Evolutionary conservation across 2,329 filamentous ascomycete species (phyloP), one percentile per base, ranked within the genome.

Genomic region (Colletotrichum trifolii): DNA sequence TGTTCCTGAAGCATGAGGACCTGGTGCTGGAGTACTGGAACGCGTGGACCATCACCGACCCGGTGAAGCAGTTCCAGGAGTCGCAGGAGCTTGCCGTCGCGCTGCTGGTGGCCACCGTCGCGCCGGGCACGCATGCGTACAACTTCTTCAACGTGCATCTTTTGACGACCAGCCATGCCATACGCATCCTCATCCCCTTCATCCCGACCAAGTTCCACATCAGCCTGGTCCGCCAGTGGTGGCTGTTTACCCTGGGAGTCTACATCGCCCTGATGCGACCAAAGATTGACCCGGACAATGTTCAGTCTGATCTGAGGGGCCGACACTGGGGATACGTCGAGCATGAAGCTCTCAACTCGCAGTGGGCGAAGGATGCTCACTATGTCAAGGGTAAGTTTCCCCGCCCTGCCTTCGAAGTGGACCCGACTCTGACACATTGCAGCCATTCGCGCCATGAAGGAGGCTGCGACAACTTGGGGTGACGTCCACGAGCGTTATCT

Each of bases 11-110:
- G 65, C 86, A 91, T 56, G 91, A 95, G 72, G 82, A 85, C 12
- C 83, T 89, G 0, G 81, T 97, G 13, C 77, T 97, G 49, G 91
- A 96, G 70, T 93, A 98, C 79, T 98, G 94, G 93, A 96, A 96
- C 69, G 89, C 91, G 3, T 97, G 94, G 94, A 82, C 84, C 9
- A 83, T 96, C 25, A 78, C 83, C 8, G 84, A 94, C 66, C 90
- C 92, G 1, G 83, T 84, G n/a, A 83, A 85, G 69, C 90, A 94
- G 72, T 96, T 98, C 73, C 85, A 88, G 63, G 85, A 91, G 61
- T 92, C 89, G 1, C 88, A 91, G 71, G 83, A 88, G 72, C 82
- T 84, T 1, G 87, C 87, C 0, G 81, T 87, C 0, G 85, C 86
- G 0, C 76, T 94, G 7, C 77, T 92, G 0, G 82, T 93, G 5